Conservation (phyloP, 192 early-diverging fungal species). For the Paraglomus occultum region DNA sequence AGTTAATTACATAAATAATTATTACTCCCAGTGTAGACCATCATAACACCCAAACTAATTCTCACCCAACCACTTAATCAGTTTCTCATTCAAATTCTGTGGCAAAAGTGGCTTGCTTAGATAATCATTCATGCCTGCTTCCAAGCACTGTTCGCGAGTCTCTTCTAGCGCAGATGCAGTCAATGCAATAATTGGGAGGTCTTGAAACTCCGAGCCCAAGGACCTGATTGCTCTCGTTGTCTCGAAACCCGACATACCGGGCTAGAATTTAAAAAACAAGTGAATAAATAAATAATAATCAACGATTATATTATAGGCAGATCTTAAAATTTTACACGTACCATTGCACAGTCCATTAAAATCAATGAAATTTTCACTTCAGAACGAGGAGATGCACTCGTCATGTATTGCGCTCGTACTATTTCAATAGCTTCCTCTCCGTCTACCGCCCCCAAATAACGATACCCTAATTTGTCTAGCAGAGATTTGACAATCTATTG, state of each 20-base stretch:
- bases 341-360: slow-evolving; percentile 56
- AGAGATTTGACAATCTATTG: slow-evolving; percentile 48
- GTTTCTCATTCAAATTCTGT: slow-evolving; percentile 35
- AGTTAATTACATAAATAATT: no score
- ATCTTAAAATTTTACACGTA: slow-evolving; percentile 46
- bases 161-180: slow-evolving; percentile 52
- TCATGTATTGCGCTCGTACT: slow-evolving; percentile 29
- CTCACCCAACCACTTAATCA: slow-evolving; percentile 34
- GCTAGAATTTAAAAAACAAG: no score
- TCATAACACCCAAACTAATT: no score
- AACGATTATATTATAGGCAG: no score
- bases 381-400: no score
- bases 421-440: slow-evolving; percentile 52
- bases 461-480: slow-evolving; percentile 49
- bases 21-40: no score
- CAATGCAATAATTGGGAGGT: slow-evolving; percentile 53
- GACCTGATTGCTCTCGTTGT: slow-evolving; percentile 47
- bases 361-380: slow-evolving; percentile 25
- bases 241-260: slow-evolving; percentile 41
- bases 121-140: slow-evolving; percentile 42
- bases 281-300: no score
- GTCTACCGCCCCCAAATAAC: slow-evolving; percentile 42
- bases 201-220: slow-evolving; percentile 29
- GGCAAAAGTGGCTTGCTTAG: slow-evolving; percentile 45
- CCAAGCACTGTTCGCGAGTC: slow-evolving; percentile 44